Base-by-base conservation (phyloP, 257 asterid genomes). In the Salvia miltiorrhiza region DNA sequence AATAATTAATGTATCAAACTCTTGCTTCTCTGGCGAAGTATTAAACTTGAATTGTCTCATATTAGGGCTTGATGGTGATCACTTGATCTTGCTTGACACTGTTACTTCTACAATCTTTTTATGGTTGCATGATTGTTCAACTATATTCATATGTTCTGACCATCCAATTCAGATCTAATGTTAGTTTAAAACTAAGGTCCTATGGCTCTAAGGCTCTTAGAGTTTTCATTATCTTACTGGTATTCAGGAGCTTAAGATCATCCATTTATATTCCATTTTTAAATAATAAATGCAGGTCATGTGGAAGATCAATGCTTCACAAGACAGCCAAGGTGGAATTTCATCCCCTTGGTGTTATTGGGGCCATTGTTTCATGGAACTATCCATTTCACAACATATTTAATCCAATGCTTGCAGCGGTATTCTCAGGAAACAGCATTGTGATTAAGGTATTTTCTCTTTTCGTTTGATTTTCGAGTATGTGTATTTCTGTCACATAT, bases 351-450 rank as follows among this genome's bases (percentile, higher is more conserved):
- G 99, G 99, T 71, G 97, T 94, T 56, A 77, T 91, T 77, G 97
- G 97, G 62, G 99, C 99, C 69, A 91, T 94, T 80, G 97, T 94
- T 78, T 94, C 99, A 1, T 94, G 99, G 99, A 91, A 94, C 83
- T 94, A 94, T 83, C 99, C 97, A 73, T 94, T 94, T 73, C 99
- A 94, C 85, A 94, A 91, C 85, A 94, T 94, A 71, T 87, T 94
- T 75, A 94, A 94, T 84, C 99, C 99, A 57, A 94, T 91, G 97
- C 77, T 94, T 83, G 99, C 99, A 7, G 97, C 99, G 52, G 89
- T 94, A 44, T 91, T 94, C 90, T 87, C 99, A 39, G 99, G 99
- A 71, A 91, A 94, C 47, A 67, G 97, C 86, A 89, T 94, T 77
- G 97, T 91, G 84, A 83, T 94, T 65, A 94, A 94, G 99, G 99